These are phyloP conservation scores for Dichotomopilus funicola DNA, from an alignment of 2,329 filamentous ascomycete genomes.

Conservation along the genomic window DNA sequence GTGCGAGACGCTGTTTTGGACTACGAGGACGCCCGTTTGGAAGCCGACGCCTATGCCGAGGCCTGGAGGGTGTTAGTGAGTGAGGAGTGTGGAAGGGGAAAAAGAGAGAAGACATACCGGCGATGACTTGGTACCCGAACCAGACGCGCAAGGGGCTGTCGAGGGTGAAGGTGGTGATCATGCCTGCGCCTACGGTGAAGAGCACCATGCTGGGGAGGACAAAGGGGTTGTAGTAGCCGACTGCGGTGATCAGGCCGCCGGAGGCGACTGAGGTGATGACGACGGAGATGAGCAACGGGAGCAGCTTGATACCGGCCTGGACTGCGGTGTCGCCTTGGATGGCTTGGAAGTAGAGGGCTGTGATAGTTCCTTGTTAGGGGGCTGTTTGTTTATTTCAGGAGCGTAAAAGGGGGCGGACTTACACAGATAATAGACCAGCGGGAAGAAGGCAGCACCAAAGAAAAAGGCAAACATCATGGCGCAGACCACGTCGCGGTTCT, in stretches of 20 bases:
- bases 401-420: slow-evolving; percentile 19
- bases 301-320: slow-evolving; percentile 47
- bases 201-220: slow-evolving; percentile 35
- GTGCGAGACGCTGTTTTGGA: slow-evolving; percentile 45
- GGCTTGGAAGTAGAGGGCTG: slow-evolving; percentile 48
- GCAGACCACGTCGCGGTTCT: slow-evolving; percentile 36
- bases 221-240: slow-evolving; percentile 40
- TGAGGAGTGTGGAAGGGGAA: neutral
- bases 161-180: slow-evolving; percentile 48
- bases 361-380: neutral
- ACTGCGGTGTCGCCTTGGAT: slow-evolving; percentile 47
- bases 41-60: slow-evolving; percentile 46
- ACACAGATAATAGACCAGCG: slow-evolving; percentile 49
- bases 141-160: slow-evolving; percentile 42
- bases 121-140: slow-evolving; percentile 53
- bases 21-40: slow-evolving; percentile 42
- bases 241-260: slow-evolving; percentile 24
- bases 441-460: slow-evolving; percentile 47
- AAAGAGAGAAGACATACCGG: slow-evolving; percentile 26
- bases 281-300: slow-evolving; percentile 46
- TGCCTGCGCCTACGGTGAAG: slow-evolving; percentile 42
- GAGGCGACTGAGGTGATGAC: slow-evolving; percentile 37
- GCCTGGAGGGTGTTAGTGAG: slow-evolving; percentile 22
- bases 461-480: slow-evolving; percentile 39
- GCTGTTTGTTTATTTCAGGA: neutral